Evolutionary conservation across 495 filamentous ascomycete genomes (phyloP).

Genomic region (Aspergillus coremiiformis): DNA sequence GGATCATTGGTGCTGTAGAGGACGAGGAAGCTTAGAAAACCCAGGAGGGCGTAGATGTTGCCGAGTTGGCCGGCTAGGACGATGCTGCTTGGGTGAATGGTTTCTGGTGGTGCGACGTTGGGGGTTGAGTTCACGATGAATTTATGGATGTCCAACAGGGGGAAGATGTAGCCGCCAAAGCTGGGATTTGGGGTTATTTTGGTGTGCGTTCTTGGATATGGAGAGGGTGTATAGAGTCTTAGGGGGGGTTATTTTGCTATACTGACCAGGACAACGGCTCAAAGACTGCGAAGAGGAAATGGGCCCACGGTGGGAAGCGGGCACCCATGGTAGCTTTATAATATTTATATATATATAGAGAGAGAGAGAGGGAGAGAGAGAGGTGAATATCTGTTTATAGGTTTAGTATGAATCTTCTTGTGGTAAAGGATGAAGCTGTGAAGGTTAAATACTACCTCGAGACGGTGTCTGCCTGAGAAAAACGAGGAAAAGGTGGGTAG

Average conservation of each 20-base stretch:
- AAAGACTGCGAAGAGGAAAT: constrained; percentile 43
- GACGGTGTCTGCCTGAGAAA: too few species aligned
- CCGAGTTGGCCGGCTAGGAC: constrained; percentile 55
- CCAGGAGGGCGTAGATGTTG: constrained; percentile 61
- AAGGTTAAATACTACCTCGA: too few species aligned
- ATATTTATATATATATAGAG: too few species aligned
- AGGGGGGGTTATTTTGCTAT: background rate
- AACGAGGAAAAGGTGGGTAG: too few species aligned
- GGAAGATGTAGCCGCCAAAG: constrained; percentile 47
- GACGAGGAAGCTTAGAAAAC: constrained; percentile 51
- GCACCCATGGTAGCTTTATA: constrained; percentile 12
- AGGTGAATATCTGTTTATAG: background rate
- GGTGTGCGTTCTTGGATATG: background rate
- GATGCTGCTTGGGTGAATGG: constrained; percentile 35
- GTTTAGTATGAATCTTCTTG: background rate
- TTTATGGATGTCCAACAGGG: constrained; percentile 47
- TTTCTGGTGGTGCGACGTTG: constrained; percentile 18
- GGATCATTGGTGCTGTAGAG: constrained; percentile 56
- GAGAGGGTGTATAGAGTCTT: background rate
- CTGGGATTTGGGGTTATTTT: constrained; percentile 25
- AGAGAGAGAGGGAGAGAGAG: too few species aligned
- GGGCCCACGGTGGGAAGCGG: constrained; percentile 33
- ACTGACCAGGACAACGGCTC: constrained; percentile 64
- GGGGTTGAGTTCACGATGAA: constrained; percentile 57
- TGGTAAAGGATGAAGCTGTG: background rate